These are phyloP conservation scores for Tetrastigma voinierianum DNA, from an alignment of 164 flowering plant genomes.

Conservation along the genomic window DNA sequence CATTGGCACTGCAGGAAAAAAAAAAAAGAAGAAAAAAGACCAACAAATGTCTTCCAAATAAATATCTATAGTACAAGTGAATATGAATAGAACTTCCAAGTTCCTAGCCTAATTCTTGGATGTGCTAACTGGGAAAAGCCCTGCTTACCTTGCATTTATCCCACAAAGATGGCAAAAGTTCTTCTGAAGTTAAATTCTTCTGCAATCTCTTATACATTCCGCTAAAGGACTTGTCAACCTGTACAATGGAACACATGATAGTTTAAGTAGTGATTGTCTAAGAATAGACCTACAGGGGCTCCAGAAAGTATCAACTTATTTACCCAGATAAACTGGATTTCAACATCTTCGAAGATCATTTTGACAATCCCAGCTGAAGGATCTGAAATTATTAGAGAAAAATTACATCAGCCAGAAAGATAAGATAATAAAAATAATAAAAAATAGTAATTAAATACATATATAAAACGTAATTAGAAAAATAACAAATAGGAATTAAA, in stretches of 20 bases:
- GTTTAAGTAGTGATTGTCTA: slow-evolving; percentile 2
- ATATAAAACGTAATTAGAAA: too few species aligned
- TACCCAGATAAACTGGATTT: slow-evolving; percentile 87
- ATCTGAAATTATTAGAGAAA: slow-evolving; percentile 51
- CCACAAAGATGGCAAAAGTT: slow-evolving; percentile 88
- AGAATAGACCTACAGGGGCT: too few species aligned
- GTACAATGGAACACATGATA: slow-evolving; percentile 8
- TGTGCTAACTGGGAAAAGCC: neutral
- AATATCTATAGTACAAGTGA: neutral
- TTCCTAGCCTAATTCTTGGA: slow-evolving; percentile 1
- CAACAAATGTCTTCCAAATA: too few species aligned
- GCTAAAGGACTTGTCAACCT: slow-evolving; percentile 85
- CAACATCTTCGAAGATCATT: slow-evolving; percentile 87
- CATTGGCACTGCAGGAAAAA: too few species aligned
- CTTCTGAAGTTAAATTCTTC: slow-evolving; percentile 91
- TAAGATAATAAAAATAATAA: too few species aligned
- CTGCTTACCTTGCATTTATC: slow-evolving; percentile 92
- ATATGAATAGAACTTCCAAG: neutral
- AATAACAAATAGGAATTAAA: neutral
- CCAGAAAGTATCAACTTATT: slow-evolving; percentile 10
- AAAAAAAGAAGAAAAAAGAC: too few species aligned
- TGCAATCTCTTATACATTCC: slow-evolving; percentile 85
- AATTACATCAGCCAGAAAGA: neutral
- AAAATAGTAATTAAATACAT: too few species aligned
- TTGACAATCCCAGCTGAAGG: slow-evolving; percentile 94